phyloP scores from a whole-genome alignment of 139 green algal species.

The Pseudopediastrum boryanum region DNA sequence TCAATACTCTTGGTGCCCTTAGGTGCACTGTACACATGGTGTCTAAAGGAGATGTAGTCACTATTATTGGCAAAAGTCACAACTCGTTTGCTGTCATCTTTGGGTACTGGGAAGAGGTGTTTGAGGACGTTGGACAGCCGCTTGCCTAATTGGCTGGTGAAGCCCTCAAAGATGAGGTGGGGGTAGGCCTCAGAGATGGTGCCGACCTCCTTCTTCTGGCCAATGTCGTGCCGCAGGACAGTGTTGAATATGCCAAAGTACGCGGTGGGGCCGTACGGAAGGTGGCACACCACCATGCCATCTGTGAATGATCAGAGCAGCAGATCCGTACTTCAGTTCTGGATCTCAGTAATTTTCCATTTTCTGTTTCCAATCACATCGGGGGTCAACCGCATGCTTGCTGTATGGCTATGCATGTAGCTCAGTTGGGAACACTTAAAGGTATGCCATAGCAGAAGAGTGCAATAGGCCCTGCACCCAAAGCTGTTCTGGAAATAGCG shows the following conservation, averaged over 20 bases:
- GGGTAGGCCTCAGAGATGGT: conserved; percentile 95
- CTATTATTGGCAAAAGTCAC: conserved; percentile 89
- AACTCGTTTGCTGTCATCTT: conserved; percentile 88
- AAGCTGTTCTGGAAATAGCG: no score
- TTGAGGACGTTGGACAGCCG: conserved; percentile 91
- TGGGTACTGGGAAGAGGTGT: conserved; percentile 94
- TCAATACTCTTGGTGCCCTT: conserved; percentile 74
- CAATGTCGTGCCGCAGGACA: conserved; percentile 95
- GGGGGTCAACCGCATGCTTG: no score
- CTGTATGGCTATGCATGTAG: no score
- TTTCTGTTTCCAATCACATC: no score
- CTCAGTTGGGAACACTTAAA: no score
- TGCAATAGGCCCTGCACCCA: no score
- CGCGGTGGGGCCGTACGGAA: conserved; percentile 97
- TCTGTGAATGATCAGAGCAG: conserved; percentile 55
- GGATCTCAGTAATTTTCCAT: no score
- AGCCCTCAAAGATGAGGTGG: conserved; percentile 94
- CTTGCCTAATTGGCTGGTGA: conserved; percentile 84
- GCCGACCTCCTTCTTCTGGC: conserved; percentile 92
- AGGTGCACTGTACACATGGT: conserved; percentile 88
- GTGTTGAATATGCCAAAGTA: conserved; percentile 98
- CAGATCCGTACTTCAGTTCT: no score
- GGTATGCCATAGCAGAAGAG: no score
- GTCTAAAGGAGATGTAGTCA: conserved; percentile 94
- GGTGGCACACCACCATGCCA: conserved; percentile 95